Percentiles rank a stretch among this genome's conserved stretches.
Conservation (phyloP, 441 rosid genomes). For the Syzygium malaccense region DNA sequence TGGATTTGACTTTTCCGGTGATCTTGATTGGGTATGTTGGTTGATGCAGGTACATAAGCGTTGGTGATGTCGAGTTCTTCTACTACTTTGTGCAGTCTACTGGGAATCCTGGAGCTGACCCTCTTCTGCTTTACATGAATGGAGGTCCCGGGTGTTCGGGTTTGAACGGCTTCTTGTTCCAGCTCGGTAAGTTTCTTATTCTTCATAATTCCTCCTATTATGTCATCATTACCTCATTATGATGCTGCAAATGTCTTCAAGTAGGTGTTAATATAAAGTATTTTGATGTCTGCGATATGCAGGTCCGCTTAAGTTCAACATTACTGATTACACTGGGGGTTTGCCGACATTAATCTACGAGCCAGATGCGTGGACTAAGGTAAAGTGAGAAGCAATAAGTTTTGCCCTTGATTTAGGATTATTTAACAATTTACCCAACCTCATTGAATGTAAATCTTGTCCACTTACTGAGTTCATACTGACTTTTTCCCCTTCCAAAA, state of each 20-base stretch:
- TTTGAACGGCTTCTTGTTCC: neutral
- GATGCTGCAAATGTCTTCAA: neutral
- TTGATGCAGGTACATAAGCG: neutral
- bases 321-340: conserved; percentile 18
- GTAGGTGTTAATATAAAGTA: neutral
- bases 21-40: neutral
- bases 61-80: conserved; percentile 1
- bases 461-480: neutral
- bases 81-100: conserved; percentile 3
- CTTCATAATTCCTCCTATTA: neutral
- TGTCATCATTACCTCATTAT: too few species aligned
- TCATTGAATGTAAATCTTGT: neutral
- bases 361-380: conserved; percentile 28
- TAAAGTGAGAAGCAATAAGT: neutral
- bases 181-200: neutral
- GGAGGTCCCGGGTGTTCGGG: conserved; percentile 18
- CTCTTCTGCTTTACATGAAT: neutral
- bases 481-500: neutral
- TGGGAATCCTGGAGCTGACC: conserved; percentile 4
- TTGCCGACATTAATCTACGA: conserved; percentile 12
- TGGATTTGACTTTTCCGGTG: neutral
- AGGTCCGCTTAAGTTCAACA: conserved; percentile 6
- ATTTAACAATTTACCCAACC: neutral
- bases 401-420: neutral
- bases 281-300: neutral